Evolutionary conservation across 2,329 filamentous ascomycete genomes (phyloP), one percentile per base, ranked within the genome.

Genomic region (Intubia oerlemansii): DNA sequence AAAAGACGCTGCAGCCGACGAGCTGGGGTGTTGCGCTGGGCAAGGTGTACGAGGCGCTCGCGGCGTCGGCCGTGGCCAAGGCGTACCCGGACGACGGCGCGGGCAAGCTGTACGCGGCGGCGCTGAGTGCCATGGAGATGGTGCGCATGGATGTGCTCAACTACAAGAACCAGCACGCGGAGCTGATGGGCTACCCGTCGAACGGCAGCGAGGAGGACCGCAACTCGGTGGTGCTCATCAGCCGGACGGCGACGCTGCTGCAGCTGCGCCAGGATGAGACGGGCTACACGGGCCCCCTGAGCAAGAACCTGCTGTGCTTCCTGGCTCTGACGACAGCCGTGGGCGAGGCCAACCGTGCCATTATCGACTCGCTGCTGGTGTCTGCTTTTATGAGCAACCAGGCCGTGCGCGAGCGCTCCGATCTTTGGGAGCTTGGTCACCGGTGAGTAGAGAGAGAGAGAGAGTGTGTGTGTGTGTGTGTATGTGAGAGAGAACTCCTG

Each of bases 211-310:
- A 77, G 4, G 68, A 78, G 23, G 82, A 92, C 38, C 81, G 78
- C 46, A 60, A 65, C 18, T 75, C 74, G 42, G 70, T 82, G 25
- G 62, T 88, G 31, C 62, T 98, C 25, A 71, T 95, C 41, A 88
- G 82, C 39, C 75, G 88, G 22, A 75, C 84, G 35, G 79, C 84
- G 10, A 82, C 78, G 30, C 58, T 95, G 33, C 66, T 82, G 29
- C 80, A 77, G 43, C 59, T 95, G 36, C 68, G 72, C 18, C 88
- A 98, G 47, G 66, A 79, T 40, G 62, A 66, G 4, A 84, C 85
- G 40, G 88, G 88, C 17, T 98, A 93, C 50, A 93, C 85, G 2
- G 88, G 88, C 1, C 85, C 88, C 2, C 62, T 98, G 2, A 92
- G 82, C 57, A 75, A 88, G 49, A 82, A 85, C 39, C 60, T 93